phyloP scores from a whole-genome alignment of 192 early-diverging fungal species.

The Backusella westeae region DNA sequence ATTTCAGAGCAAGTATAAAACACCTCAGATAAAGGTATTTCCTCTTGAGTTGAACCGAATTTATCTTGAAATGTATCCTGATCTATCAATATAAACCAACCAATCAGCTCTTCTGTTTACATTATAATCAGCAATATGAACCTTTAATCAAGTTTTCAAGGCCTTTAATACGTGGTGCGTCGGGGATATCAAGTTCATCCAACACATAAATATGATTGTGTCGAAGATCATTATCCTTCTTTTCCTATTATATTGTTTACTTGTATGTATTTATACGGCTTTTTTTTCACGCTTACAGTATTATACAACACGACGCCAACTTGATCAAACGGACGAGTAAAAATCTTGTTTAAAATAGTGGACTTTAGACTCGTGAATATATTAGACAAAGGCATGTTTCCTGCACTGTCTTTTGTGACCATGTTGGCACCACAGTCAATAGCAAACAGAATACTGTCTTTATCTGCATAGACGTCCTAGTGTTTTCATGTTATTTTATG shows the following conservation, averaged over 20 bases:
- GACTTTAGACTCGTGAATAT: conserved; percentile 38
- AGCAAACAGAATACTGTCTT: conserved; percentile 52
- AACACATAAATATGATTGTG: conserved; percentile 58
- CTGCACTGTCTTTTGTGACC: conserved; percentile 31
- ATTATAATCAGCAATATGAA: conserved; percentile 12
- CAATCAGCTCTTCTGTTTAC: not conserved
- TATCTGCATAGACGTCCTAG: conserved; percentile 11
- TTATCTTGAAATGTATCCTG: conserved; percentile 41
- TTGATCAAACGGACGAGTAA: conserved; percentile 38
- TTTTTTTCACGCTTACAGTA: conserved; percentile 38
- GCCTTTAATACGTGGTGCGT: conserved; percentile 59
- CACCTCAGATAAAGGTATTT: conserved; percentile 58
- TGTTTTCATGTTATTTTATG: not conserved
- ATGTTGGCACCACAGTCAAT: conserved; percentile 49
- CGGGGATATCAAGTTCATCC: conserved; percentile 60
- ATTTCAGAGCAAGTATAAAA: conserved; percentile 62
- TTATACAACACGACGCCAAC: conserved; percentile 47
- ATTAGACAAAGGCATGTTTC: conserved; percentile 39
- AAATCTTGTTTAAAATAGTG: conserved; percentile 44
- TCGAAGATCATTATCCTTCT: not conserved
- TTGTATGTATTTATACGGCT: not conserved
- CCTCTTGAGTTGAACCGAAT: conserved; percentile 46
- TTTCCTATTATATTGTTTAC: conserved; percentile 43
- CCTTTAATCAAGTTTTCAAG: conserved; percentile 54
- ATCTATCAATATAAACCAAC: conserved; percentile 18